A percentile compares a stretch with the other conserved stretches of the same genome.
Conservation (phyloP, 2,329 filamentous ascomycete species). For the Chaetomium globosum region DNA sequence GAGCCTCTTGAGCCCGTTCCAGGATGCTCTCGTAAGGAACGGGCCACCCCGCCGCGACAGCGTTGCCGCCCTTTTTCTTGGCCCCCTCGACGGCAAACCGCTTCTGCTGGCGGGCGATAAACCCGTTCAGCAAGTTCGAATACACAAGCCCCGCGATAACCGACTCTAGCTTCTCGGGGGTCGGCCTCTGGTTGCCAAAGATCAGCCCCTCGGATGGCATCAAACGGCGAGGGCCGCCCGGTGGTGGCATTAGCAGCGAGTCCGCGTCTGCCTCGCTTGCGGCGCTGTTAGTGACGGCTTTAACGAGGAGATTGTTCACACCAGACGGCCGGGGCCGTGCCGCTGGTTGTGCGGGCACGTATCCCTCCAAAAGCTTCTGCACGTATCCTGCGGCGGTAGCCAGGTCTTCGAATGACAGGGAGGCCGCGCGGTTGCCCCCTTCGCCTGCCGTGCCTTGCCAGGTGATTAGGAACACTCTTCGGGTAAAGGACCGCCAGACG, state of each 20-base stretch:
- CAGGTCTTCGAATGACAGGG: constrained; percentile 72
- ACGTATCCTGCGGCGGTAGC: constrained; percentile 65
- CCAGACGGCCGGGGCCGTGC: constrained; percentile 43
- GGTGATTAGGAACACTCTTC: constrained; percentile 75
- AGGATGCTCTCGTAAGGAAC: constrained; percentile 69
- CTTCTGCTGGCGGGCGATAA: constrained; percentile 73
- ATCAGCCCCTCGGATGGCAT: constrained; percentile 62
- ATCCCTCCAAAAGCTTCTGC: constrained; percentile 65
- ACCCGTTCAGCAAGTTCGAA: constrained; percentile 81
- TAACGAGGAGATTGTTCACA: constrained; percentile 56
- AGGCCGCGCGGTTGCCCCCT: constrained; percentile 57
- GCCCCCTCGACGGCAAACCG: constrained; percentile 83
- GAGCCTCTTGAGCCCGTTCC: constrained; percentile 61
- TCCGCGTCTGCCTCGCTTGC: constrained; percentile 36
- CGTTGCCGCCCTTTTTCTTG: constrained; percentile 61
- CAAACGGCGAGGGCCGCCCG: constrained; percentile 52
- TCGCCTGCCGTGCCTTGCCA: constrained; percentile 54
- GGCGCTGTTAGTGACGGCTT: constrained; percentile 53
- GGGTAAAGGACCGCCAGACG: constrained; percentile 80
- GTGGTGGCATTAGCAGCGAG: constrained; percentile 52
- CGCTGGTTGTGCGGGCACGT: constrained; percentile 47
- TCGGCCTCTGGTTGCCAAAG: constrained; percentile 64
- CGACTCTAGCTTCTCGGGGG: constrained; percentile 71
- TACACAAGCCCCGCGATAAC: constrained; percentile 75
- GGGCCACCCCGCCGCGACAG: constrained; percentile 74